Evolutionary conservation across 495 filamentous ascomycete species (phyloP).

Genomic region (Filosporella fistucella): DNA sequence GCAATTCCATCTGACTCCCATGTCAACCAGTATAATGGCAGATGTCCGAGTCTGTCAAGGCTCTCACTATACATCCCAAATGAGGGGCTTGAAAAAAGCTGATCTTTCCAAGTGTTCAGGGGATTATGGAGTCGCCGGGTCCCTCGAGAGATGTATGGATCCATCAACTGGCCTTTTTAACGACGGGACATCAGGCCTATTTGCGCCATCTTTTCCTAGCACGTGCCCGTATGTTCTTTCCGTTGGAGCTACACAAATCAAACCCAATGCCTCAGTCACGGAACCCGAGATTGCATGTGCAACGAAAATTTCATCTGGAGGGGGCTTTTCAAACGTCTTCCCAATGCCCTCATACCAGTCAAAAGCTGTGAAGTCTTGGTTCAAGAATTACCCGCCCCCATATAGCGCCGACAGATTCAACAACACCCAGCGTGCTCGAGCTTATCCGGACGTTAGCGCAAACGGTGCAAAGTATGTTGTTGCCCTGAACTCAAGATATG

Average conservation of each 20-base stretch:
- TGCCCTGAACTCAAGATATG: constrained; percentile 15
- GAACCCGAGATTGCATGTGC: constrained; percentile 31
- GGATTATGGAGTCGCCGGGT: constrained; percentile 34
- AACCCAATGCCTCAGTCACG: constrained; percentile 21
- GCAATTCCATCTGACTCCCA: too few relatives aligned
- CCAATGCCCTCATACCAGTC: constrained; percentile 32
- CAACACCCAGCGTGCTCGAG: neutral
- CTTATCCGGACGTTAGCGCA: constrained; percentile 17
- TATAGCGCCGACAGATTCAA: constrained; percentile 15
- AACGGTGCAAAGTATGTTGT: constrained; percentile 26
- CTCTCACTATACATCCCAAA: too few relatives aligned
- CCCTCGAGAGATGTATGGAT: constrained; percentile 18
- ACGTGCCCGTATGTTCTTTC: constrained; percentile 41
- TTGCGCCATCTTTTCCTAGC: constrained; percentile 31
- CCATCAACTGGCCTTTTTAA: neutral
- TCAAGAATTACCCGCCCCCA: constrained; percentile 14
- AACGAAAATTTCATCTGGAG: constrained; percentile 30
- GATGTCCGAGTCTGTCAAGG: too few relatives aligned
- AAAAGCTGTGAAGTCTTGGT: constrained; percentile 16
- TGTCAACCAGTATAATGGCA: too few relatives aligned
- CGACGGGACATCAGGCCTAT: constrained; percentile 13
- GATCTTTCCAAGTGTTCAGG: too few relatives aligned
- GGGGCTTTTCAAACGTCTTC: constrained; percentile 43
- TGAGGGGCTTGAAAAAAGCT: too few relatives aligned
- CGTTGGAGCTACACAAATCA: constrained; percentile 35